Evolutionary conservation across 768 basidiomycete genomes (phyloP).

Genomic region (Termitomyces sp.): DNA sequence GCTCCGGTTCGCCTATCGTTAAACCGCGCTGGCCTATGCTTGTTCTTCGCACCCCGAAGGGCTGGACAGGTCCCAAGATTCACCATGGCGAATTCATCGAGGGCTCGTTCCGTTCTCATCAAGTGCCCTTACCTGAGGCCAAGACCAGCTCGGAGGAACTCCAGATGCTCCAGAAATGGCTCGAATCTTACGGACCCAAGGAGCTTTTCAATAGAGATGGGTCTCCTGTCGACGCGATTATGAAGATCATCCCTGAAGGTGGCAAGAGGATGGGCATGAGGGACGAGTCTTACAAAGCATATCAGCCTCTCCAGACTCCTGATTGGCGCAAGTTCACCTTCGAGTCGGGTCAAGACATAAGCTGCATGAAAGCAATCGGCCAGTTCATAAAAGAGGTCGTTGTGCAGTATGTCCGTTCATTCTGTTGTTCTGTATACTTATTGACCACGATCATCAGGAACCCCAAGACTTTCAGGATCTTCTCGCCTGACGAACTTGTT

Average conservation of each 20-base stretch:
- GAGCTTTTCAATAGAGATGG: constrained; percentile 66
- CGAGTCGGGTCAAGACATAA: constrained; percentile 57
- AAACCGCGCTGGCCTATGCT: constrained; percentile 94
- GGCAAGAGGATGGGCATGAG: constrained; percentile 68
- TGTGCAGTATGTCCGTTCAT: constrained; percentile 37
- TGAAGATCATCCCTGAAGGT: constrained; percentile 55
- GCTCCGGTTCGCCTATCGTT: constrained; percentile 69
- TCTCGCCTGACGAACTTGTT: constrained; percentile 86
- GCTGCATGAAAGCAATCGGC: constrained; percentile 77
- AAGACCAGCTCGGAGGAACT: constrained; percentile 67
- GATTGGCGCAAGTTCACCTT: constrained; percentile 60
- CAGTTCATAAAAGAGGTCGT: constrained; percentile 56
- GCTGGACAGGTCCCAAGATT: constrained; percentile 67
- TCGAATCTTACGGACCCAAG: constrained; percentile 64
- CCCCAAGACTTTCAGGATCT: constrained; percentile 78
- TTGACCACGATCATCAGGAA: constrained; percentile 44
- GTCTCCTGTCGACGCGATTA: constrained; percentile 51
- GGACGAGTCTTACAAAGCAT: constrained; percentile 65
- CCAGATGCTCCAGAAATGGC: constrained; percentile 64
- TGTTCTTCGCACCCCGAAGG: constrained; percentile 84
- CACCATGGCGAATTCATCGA: constrained; percentile 73
- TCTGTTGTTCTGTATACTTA: background rate
- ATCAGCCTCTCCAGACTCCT: constrained; percentile 60
- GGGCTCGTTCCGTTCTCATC: constrained; percentile 83
- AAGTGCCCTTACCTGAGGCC: constrained; percentile 80